These are phyloP conservation scores for Polygonum aviculare DNA, from an alignment of 148 eudicot species.

Conservation along the genomic window DNA sequence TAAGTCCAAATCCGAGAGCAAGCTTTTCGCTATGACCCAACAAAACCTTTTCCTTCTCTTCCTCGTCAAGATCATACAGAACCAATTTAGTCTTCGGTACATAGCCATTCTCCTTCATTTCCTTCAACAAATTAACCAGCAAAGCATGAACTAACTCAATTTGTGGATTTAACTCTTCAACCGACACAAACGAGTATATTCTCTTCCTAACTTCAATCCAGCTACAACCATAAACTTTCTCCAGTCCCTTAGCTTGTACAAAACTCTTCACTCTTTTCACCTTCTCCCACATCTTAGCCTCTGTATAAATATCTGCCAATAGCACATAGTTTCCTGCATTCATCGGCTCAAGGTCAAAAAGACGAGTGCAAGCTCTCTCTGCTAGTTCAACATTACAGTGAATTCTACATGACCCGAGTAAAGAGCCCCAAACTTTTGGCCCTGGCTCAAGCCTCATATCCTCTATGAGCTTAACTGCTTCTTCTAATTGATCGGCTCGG, in stretches of 20 bases:
- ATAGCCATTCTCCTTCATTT: conserved; percentile 79
- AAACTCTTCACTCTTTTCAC: conserved; percentile 61
- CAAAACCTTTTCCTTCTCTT: conserved; percentile 67
- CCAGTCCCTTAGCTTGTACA: conserved; percentile 52
- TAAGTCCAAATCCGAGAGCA: conserved; percentile 84
- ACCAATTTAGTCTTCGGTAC: conserved; percentile 59
- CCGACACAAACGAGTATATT: conserved; percentile 56
- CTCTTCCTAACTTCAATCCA: conserved; percentile 76
- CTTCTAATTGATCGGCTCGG: conserved; percentile 76
- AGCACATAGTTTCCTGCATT: conserved; percentile 94
- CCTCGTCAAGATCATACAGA: conserved; percentile 59
- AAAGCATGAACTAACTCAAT: conserved; percentile 67
- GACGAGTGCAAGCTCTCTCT: conserved; percentile 61
- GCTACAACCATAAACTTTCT: conserved; percentile 68
- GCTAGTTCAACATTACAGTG: conserved; percentile 86
- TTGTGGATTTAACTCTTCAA: conserved; percentile 77
- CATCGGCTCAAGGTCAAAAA: conserved; percentile 74
- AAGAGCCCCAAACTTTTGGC: conserved; percentile 78
- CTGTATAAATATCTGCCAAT: conserved; percentile 75
- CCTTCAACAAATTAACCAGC: conserved; percentile 48
- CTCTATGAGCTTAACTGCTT: conserved; percentile 62
- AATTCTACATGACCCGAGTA: conserved; percentile 87
- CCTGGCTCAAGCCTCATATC: conserved; percentile 76
- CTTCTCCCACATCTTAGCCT: conserved; percentile 72
- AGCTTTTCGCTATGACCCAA: conserved; percentile 92